Evolutionary conservation across 768 basidiomycete genomes (phyloP).

Genomic region (Boletus edulis): DNA sequence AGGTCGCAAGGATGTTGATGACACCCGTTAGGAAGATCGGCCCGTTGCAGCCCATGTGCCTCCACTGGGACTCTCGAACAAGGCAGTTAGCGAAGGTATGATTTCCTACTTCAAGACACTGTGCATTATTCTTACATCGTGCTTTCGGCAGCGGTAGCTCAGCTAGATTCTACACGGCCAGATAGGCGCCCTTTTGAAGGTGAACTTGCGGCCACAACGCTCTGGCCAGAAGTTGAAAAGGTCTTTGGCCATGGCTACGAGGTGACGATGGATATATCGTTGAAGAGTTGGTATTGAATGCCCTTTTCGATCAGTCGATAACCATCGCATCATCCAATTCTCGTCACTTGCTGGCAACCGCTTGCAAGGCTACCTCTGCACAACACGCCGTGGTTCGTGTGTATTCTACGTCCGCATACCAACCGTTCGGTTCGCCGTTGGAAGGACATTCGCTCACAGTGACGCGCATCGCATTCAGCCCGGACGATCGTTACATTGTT

Average conservation of each 20-base stretch:
- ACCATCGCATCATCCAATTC: constrained; percentile 73
- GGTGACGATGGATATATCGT: constrained; percentile 38
- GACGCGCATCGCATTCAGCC: constrained; percentile 87
- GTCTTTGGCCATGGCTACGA: constrained; percentile 98
- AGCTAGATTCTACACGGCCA: constrained; percentile 10
- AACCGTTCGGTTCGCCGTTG: constrained; percentile 67
- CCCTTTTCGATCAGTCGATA: constrained; percentile 56
- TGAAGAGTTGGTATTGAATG: not conserved
- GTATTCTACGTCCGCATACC: constrained; percentile 71
- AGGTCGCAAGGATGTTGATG: not conserved
- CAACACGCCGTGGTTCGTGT: constrained; percentile 91
- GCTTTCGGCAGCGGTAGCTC: constrained; percentile 14
- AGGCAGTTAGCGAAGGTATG: constrained; percentile 73
- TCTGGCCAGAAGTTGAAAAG: constrained; percentile 98
- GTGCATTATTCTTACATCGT: not conserved
- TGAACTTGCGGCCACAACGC: constrained; percentile 79
- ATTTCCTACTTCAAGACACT: not conserved
- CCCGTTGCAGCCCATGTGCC: constrained; percentile 87
- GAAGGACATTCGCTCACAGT: constrained; percentile 87
- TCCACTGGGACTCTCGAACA: constrained; percentile 92
- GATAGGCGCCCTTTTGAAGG: constrained; percentile 78
- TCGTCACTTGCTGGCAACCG: constrained; percentile 73
- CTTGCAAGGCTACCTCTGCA: constrained; percentile 83
- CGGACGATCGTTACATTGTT: constrained; percentile 73
- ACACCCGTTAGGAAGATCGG: constrained; percentile 46